Percentiles rank a stretch among this genome's conserved stretches.
phyloP scores from a whole-genome alignment of 208 protist species.

The Angomonas deanei region DNA sequence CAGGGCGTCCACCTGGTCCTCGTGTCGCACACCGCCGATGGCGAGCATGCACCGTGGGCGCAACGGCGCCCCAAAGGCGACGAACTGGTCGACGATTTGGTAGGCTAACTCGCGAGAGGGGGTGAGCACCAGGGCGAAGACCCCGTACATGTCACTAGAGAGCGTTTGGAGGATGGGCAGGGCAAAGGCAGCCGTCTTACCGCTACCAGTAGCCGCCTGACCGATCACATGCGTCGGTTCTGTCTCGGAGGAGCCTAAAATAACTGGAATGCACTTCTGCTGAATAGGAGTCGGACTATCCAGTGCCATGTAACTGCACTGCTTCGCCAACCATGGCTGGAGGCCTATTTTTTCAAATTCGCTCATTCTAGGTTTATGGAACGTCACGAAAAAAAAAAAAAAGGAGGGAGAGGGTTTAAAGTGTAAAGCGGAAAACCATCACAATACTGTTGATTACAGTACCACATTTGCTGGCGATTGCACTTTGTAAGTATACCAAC shows the following conservation, averaged over 20 bases:
- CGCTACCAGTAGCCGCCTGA: conserved; percentile 93
- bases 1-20: conserved; percentile 74
- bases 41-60: conserved; percentile 58
- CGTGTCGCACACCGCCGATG: conserved; percentile 71
- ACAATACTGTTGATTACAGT: background rate
- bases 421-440: background rate
- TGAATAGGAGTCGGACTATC: conserved; percentile 83
- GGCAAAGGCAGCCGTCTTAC: conserved; percentile 98
- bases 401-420: background rate
- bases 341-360: conserved; percentile 71
- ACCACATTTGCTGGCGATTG: background rate
- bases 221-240: conserved; percentile 64
- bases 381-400: background rate
- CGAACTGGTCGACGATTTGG: conserved; percentile 93
- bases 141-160: conserved; percentile 94
- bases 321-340: conserved; percentile 60
- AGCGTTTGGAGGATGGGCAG: conserved; percentile 96
- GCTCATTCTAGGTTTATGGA: conserved; percentile 20
- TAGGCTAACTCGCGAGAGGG: conserved; percentile 96
- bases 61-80: conserved; percentile 73
- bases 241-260: conserved; percentile 72
- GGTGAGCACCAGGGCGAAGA: conserved; percentile 96
- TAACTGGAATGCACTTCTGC: conserved; percentile 60
- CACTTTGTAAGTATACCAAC: background rate
- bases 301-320: conserved; percentile 77